Conservation (phyloP, 73 alveolate species). For the Symbiodinium pilosum region DNA sequence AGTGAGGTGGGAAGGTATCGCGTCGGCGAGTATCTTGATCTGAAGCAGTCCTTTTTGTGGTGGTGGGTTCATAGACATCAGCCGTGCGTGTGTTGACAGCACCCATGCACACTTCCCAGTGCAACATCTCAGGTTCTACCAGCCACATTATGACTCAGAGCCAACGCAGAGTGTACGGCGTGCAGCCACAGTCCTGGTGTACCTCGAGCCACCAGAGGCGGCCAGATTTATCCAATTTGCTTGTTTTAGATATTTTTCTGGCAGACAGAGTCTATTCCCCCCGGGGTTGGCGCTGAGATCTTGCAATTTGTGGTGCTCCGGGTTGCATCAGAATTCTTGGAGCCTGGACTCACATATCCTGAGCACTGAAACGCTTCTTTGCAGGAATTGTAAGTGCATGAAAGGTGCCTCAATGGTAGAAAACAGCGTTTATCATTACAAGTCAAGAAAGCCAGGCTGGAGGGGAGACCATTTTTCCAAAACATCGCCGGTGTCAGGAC, state of each 20-base stretch:
- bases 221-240: no score
- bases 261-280: no score
- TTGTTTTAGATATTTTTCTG: no score
- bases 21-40: conserved; percentile 25
- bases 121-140: conserved; percentile 23
- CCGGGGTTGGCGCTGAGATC: no score
- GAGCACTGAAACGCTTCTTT: neutral
- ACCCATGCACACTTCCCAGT: no score
- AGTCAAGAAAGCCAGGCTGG: conserved; percentile 2
- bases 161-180: conserved; percentile 51
- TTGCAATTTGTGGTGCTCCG: no score
- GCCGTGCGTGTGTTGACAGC: no score
- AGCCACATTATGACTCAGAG: conserved; percentile 75
- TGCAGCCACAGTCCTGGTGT: conserved; percentile 61
- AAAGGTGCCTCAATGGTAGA: neutral
- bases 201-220: conserved; percentile 69
- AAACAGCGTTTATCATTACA: neutral
- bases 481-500: conserved; percentile 61
- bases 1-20: conserved; percentile 77
- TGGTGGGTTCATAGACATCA: no score
- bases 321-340: no score
- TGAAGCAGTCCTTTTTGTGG: neutral
- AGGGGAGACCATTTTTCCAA: conserved; percentile 73
- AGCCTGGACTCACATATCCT: no score
- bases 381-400: neutral